Percentiles rank a stretch among this genome's conserved stretches.
phyloP scores from a whole-genome alignment of 257 asterid genomes.

The Lycium ferocissimum region DNA sequence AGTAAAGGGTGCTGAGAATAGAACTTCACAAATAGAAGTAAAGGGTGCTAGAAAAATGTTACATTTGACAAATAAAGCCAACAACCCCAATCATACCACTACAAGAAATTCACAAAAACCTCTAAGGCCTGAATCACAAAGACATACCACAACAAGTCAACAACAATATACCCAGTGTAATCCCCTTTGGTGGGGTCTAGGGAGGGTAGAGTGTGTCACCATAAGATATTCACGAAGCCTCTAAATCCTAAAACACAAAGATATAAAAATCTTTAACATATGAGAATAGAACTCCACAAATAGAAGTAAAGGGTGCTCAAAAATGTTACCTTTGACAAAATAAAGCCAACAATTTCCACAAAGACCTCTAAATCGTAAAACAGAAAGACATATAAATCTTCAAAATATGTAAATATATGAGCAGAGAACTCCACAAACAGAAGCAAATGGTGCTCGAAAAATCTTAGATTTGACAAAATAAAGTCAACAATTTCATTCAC shows the following conservation, averaged over 20 bases:
- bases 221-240: background rate
- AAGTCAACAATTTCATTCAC: background rate
- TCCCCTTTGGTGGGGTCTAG: too few relatives aligned
- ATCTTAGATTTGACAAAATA: too few relatives aligned
- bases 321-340: slow-evolving; percentile 8
- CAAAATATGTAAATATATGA: too few relatives aligned
- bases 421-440: background rate
- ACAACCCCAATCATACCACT: background rate
- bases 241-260: background rate
- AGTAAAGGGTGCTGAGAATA: slow-evolving; percentile 26
- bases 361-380: background rate
- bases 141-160: background rate
- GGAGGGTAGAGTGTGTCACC: background rate
- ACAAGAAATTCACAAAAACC: background rate
- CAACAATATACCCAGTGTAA: too few relatives aligned
- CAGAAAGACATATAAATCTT: background rate
- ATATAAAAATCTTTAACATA: background rate
- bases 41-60: background rate
- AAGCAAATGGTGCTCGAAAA: too few relatives aligned
- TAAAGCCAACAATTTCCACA: background rate
- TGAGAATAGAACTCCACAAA: background rate
- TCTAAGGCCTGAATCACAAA: background rate
- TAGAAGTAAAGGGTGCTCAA: slow-evolving; percentile 19
- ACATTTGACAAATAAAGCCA: background rate
- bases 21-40: background rate